phyloP scores from a whole-genome alignment of 495 filamentous ascomycete genomes.

The Pyrenula aspistea region DNA sequence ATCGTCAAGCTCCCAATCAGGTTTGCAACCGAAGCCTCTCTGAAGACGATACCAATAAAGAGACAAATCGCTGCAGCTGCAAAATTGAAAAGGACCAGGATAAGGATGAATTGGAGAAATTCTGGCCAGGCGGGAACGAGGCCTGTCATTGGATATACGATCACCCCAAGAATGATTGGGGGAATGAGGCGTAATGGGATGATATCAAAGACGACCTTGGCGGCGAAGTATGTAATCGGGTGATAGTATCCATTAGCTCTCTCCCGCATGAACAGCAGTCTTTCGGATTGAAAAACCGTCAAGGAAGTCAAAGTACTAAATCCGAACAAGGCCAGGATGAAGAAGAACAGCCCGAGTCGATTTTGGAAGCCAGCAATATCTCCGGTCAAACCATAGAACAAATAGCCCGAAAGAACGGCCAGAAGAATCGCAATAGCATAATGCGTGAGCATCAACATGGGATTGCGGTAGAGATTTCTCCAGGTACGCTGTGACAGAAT shows the following conservation, averaged over 20 bases:
- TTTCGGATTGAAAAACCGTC: constrained; percentile 86
- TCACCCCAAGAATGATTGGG: constrained; percentile 90
- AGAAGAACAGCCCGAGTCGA: constrained; percentile 96
- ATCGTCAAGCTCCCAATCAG: constrained; percentile 92
- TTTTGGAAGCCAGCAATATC: constrained; percentile 98
- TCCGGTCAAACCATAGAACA: constrained; percentile 93
- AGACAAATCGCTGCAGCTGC: constrained; percentile 86
- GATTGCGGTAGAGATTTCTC: constrained; percentile 96
- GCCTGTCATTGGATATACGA: constrained; percentile 98
- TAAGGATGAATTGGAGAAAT: constrained; percentile 84
- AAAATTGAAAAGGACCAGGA: constrained; percentile 91
- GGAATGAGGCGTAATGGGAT: constrained; percentile 88
- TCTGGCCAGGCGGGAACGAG: constrained; percentile 69
- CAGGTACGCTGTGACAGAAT: constrained; percentile 88
- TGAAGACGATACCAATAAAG: constrained; percentile 93
- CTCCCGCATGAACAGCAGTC: constrained; percentile 86
- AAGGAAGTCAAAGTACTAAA: constrained; percentile 92
- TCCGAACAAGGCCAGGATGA: constrained; percentile 87
- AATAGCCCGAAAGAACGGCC: constrained; percentile 83
- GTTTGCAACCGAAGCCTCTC: constrained; percentile 85
- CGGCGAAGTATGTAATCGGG: constrained; percentile 91
- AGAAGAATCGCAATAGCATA: constrained; percentile 97
- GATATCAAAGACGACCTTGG: constrained; percentile 92
- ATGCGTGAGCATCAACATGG: constrained; percentile 96
- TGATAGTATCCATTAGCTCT: constrained; percentile 95